Conservation (phyloP, 1,139 yeast species). For the Geotrichum macrosporum region DNA sequence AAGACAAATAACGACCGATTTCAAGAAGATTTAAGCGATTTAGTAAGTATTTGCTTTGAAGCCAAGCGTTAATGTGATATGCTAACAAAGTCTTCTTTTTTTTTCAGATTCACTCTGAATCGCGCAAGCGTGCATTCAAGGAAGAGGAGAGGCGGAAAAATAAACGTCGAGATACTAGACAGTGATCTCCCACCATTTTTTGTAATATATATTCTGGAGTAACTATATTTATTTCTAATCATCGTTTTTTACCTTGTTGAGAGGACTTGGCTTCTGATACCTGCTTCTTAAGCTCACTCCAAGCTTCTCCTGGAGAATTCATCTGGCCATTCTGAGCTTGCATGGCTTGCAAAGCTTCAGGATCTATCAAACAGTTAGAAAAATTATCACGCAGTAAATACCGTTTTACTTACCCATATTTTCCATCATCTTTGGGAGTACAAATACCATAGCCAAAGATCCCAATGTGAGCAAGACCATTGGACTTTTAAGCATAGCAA, state of each 20-base stretch:
- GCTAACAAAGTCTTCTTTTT: background rate
- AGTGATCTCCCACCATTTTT: background rate
- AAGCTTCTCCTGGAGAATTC: constrained; percentile 8
- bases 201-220: background rate
- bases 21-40: constrained; percentile 18
- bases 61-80: background rate
- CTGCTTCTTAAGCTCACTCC: constrained; percentile 30
- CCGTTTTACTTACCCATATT: constrained; percentile 27
- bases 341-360: constrained; percentile 36
- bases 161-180: constrained; percentile 16
- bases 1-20: constrained; percentile 5
- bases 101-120: constrained; percentile 14
- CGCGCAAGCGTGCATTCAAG: constrained; percentile 14
- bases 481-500: constrained; percentile 37
- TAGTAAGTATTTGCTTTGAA: constrained; percentile 10
- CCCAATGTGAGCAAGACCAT: constrained; percentile 39
- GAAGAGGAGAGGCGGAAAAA: constrained; percentile 15
- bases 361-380: too few species aligned
- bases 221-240: background rate
- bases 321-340: constrained; percentile 24
- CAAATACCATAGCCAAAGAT: constrained; percentile 36
- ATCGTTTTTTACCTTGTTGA: constrained; percentile 5
- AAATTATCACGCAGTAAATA: too few species aligned
- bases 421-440: constrained; percentile 36
- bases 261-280: constrained; percentile 26